These are phyloP conservation scores for Pyrenophora graminea DNA, from an alignment of 2,329 filamentous ascomycete genomes.

Conservation along the genomic window DNA sequence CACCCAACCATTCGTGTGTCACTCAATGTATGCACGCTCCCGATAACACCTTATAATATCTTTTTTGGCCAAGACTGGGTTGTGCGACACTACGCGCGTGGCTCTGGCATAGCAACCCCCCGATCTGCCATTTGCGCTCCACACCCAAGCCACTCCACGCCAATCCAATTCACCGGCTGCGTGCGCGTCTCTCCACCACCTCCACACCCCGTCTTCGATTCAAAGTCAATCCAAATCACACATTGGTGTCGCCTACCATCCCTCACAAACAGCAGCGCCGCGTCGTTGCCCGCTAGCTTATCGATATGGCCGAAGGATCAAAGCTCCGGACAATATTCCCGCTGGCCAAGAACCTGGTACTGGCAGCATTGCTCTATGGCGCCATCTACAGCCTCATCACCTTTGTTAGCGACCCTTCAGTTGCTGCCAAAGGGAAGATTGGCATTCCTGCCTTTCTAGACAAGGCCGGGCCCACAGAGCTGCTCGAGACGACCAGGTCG, in stretches of 20 bases:
- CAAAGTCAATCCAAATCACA: not conserved
- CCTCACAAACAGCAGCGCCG: conserved; percentile 14
- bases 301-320: conserved; percentile 43
- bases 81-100: conserved; percentile 5
- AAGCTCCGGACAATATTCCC: conserved; percentile 40
- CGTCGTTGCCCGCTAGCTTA: conserved; percentile 18
- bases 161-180: not conserved
- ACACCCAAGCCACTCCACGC: not conserved
- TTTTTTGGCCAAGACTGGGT: not conserved
- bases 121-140: not conserved
- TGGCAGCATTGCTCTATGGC: conserved; percentile 50
- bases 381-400: conserved; percentile 49
- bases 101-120: not conserved
- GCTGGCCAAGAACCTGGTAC: conserved; percentile 50
- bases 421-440: conserved; percentile 47
- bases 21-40: conserved; percentile 1
- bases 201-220: not conserved
- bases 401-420: conserved; percentile 48
- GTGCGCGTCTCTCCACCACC: not conserved
- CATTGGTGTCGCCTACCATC: conserved; percentile 18
- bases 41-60: conserved; percentile 2
- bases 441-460: conserved; percentile 50
- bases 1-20: not conserved
- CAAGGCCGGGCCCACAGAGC: conserved; percentile 47
- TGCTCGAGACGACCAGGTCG: conserved; percentile 48